A percentile compares a stretch with the other conserved stretches of the same genome.
Evolutionary conservation across 2,329 filamentous ascomycete genomes (phyloP).

Genomic region (Microsporum canis): DNA sequence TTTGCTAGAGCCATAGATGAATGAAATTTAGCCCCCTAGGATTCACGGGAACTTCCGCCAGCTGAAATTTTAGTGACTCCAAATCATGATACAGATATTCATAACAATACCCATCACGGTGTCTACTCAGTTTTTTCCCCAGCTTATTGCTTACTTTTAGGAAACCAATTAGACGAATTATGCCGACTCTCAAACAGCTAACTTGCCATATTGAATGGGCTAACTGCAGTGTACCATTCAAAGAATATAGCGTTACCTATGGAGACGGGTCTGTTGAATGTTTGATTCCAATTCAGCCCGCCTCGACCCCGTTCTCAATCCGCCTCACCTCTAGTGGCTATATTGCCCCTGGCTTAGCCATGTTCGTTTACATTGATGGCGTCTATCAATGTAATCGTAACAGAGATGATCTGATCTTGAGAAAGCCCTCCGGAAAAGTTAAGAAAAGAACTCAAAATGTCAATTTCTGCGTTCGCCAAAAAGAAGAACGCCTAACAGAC

Average conservation of each 20-base stretch:
- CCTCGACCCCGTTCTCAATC: conserved; percentile 38
- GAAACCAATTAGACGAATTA: conserved; percentile 18
- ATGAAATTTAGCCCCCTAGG: neutral
- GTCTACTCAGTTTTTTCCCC: neutral
- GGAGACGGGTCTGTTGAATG: conserved; percentile 43
- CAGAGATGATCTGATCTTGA: conserved; percentile 28
- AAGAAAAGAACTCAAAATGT: conserved; percentile 28
- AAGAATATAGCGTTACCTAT: conserved; percentile 41
- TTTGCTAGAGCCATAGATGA: neutral
- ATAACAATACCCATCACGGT: neutral
- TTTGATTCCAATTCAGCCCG: conserved; percentile 40
- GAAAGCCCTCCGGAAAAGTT: conserved; percentile 13
- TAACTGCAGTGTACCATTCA: conserved; percentile 32
- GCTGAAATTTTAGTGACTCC: neutral
- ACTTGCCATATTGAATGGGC: conserved; percentile 42
- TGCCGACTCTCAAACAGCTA: conserved; percentile 45
- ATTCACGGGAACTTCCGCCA: neutral
- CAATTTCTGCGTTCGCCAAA: conserved; percentile 43
- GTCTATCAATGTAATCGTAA: conserved; percentile 48
- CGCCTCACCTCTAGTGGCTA: conserved; percentile 40
- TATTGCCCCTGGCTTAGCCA: conserved; percentile 43
- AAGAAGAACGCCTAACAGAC: conserved; percentile 39
- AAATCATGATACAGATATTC: neutral
- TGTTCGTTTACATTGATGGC: conserved; percentile 48
- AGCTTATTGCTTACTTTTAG: neutral